Base-by-base conservation (phyloP, 2,329 filamentous ascomycete species). In the Monosporascus sp. region DNA sequence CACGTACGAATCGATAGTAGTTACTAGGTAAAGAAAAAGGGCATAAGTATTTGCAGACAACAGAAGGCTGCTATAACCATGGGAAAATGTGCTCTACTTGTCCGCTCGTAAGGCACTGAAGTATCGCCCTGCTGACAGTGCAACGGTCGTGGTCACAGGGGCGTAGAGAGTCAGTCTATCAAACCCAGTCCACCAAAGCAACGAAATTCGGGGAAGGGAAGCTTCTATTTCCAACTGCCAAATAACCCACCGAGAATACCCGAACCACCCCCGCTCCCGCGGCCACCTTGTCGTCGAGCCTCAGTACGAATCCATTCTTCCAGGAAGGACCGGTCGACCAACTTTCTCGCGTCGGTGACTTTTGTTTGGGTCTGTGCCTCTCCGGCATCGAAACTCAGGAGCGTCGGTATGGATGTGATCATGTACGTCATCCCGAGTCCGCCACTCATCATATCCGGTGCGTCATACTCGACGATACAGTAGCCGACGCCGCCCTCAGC, bases 391-490 rank as follows among this genome's bases (percentile, higher is more conserved):
- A 84, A 84, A 62, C 75, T 77, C 48, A 85, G 68, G 52, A 85
- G 65, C 8, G 80, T 84, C 24, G 82, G 82, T 56, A 84, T 72
- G 17, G 74, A 74, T 25, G 73, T 81, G 60, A 85, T 80, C 78
- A 82, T 80, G 64, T 82, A 84, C 6, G 72, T 74, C 62, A 77
- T 70, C 6, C 77, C 78, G 18, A 83, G 63, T 0, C 68, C 71
- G 7, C 66, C 70, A 18, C 58, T 53, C 78, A 81, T 80, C 55
- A 83, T 72, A 63, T 84, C 82, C 1, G 79, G 77, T 5, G 76
- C 73, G 61, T 85, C 82, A 55, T 76, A 81, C 63, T 84, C 79
- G 54, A 85, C 72, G 27, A 74, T 71, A 54, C 73, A 77, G 54
- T 75, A 78, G n/a, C 70, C 72, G 6, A 85, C 76, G 25, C 80